Percentiles rank a stretch among this genome's conserved stretches.
Evolutionary conservation across 768 basidiomycete genomes (phyloP).

Genomic region (Naganishia vishniacii): DNA sequence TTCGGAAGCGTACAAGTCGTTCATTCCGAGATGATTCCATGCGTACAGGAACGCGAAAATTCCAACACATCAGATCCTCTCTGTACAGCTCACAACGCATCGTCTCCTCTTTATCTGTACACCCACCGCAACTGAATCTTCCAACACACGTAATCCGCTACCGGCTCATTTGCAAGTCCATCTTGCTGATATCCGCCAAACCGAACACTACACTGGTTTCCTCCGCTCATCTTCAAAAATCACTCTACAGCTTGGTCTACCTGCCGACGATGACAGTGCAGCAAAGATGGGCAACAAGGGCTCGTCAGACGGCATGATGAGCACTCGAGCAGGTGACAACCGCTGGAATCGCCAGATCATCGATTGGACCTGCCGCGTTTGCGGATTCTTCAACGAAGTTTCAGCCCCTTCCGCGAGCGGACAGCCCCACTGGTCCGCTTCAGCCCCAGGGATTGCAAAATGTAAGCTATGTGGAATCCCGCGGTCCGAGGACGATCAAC

Average conservation of each 20-base stretch:
- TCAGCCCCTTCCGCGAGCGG: not conserved
- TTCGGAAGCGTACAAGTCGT: not conserved
- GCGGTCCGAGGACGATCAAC: not conserved
- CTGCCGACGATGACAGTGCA: constrained; percentile 34
- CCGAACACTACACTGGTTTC: constrained; percentile 83
- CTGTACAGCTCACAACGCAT: constrained; percentile 69
- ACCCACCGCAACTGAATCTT: constrained; percentile 5
- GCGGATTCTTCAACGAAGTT: constrained; percentile 64
- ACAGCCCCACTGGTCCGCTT: constrained; percentile 2
- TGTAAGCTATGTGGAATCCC: constrained; percentile 81
- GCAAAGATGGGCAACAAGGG: constrained; percentile 20
- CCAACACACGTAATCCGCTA: constrained; percentile 49
- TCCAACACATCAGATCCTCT: constrained; percentile 68
- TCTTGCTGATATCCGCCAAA: constrained; percentile 63
- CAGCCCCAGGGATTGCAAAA: constrained; percentile 30
- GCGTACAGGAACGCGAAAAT: constrained; percentile 68
- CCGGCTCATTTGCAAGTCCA: constrained; percentile 64
- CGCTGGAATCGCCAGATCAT: constrained; percentile 21
- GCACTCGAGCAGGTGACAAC: no score
- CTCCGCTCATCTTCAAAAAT: constrained; percentile 85
- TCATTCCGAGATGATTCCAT: not conserved
- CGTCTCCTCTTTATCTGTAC: constrained; percentile 68
- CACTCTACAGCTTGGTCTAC: constrained; percentile 62
- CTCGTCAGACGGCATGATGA: not conserved
- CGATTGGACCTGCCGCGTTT: constrained; percentile 66